phyloP scores from a whole-genome alignment of 2,329 filamentous ascomycete species.

The Fulvia fulva region DNA sequence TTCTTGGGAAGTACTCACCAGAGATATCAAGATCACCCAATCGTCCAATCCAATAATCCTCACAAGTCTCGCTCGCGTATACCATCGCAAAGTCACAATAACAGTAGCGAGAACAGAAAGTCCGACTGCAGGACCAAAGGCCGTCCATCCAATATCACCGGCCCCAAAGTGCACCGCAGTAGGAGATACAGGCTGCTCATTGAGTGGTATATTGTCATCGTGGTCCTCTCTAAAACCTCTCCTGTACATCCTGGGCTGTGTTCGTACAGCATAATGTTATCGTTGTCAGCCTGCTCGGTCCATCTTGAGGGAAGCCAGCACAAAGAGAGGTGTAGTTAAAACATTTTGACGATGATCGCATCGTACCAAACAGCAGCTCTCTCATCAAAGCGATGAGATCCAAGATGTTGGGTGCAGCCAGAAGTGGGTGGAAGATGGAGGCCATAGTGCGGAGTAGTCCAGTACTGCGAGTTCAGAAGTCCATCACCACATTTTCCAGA shows the following conservation, averaged over 20 bases:
- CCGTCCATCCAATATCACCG: conserved; percentile 29
- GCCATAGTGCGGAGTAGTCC: background rate
- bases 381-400: background rate
- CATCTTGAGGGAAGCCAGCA: background rate
- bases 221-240: conserved; percentile 8
- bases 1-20: conserved; percentile 23
- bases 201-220: background rate
- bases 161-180: conserved; percentile 18
- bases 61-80: conserved; percentile 32
- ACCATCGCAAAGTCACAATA: conserved; percentile 34
- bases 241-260: background rate
- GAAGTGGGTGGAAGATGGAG: background rate
- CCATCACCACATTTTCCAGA: background rate
- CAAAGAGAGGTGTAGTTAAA: background rate
- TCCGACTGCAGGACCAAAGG: conserved; percentile 32
- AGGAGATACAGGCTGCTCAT: conserved; percentile 8
- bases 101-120: conserved; percentile 29
- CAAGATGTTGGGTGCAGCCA: background rate
- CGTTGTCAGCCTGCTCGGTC: background rate
- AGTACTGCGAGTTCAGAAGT: background rate
- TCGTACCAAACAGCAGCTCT: background rate
- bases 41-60: conserved; percentile 36
- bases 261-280: background rate
- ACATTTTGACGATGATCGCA: background rate
- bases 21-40: conserved; percentile 34